These are phyloP conservation scores for Scenedesmus sp. DNA, from an alignment of 163 green algal genomes.

Conservation along the genomic window DNA sequence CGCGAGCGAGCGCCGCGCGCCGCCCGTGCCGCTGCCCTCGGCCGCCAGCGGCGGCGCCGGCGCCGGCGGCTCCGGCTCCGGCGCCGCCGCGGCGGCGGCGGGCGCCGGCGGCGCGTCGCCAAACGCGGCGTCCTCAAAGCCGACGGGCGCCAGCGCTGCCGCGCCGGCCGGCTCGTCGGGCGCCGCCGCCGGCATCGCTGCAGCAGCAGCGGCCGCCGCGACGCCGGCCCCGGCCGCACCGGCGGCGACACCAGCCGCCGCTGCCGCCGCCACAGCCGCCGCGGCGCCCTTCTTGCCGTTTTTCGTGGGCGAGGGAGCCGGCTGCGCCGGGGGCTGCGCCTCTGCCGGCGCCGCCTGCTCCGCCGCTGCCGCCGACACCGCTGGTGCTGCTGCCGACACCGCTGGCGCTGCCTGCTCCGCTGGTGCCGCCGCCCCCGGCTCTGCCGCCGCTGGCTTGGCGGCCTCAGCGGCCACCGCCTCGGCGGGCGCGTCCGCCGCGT, in stretches of 20 bases:
- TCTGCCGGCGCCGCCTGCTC: not conserved
- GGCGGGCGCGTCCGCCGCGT: not conserved
- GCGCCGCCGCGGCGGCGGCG: not conserved
- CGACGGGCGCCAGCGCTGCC: not conserved
- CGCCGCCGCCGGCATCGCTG: not conserved
- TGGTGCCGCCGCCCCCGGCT: not conserved
- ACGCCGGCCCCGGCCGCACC: not conserved
- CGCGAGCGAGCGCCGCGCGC: not conserved
- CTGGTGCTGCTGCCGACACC: not conserved
- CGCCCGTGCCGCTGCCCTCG: too few relatives aligned
- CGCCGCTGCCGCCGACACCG: not conserved
- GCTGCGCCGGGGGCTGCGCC: not conserved
- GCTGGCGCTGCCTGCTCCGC: not conserved
- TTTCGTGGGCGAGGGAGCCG: too few relatives aligned
- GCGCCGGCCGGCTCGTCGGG: not conserved
- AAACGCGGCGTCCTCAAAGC: too few relatives aligned
- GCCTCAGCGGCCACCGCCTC: not conserved
- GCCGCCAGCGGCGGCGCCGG: not conserved
- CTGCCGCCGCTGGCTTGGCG: not conserved
- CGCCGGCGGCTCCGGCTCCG: not conserved
- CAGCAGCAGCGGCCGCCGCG: not conserved
- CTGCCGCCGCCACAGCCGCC: constrained; percentile 21
- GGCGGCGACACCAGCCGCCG: not conserved
- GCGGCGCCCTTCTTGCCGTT: too few relatives aligned
- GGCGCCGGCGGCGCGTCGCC: not conserved